These are phyloP conservation scores for Stagonosporopsis tanaceti DNA, from an alignment of 2,329 filamentous ascomycete species.

Conservation along the genomic window DNA sequence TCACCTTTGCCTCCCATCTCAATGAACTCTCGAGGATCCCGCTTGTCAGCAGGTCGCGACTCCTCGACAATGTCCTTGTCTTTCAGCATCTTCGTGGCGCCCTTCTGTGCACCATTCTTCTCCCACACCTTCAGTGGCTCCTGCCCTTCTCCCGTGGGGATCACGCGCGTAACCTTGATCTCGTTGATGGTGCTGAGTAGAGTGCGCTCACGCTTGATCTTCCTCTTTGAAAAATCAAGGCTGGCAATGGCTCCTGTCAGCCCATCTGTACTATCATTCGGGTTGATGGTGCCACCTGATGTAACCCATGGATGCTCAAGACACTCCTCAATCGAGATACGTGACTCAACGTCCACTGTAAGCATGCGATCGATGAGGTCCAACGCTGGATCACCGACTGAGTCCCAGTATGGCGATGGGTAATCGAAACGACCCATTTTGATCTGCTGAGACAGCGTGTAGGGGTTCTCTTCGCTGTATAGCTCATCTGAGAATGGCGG, in stretches of 20 bases:
- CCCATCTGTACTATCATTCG: conserved; percentile 89
- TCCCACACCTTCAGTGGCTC: conserved; percentile 51
- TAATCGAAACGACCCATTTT: conserved; percentile 90
- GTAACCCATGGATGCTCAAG: conserved; percentile 91
- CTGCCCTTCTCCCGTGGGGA: conserved; percentile 63
- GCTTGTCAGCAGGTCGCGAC: conserved; percentile 69
- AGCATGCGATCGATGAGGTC: conserved; percentile 97
- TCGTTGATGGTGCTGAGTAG: conserved; percentile 83
- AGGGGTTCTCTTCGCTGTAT: conserved; percentile 80
- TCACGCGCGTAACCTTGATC: conserved; percentile 68
- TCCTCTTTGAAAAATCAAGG: conserved; percentile 84
- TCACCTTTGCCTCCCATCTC: conserved; percentile 88
- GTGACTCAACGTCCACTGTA: conserved; percentile 81
- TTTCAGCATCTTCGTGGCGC: conserved; percentile 26
- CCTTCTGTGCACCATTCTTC: conserved; percentile 44
- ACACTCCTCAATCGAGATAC: conserved; percentile 90
- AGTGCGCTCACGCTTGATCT: conserved; percentile 82
- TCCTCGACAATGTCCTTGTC: conserved; percentile 59
- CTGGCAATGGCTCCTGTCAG: conserved; percentile 84
- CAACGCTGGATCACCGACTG: conserved; percentile 83
- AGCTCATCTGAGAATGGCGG: conserved; percentile 97
- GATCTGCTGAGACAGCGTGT: conserved; percentile 87
- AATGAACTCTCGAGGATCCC: conserved; percentile 79
- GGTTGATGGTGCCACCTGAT: conserved; percentile 56
- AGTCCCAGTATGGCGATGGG: conserved; percentile 95